Evolutionary conservation across 2,329 filamentous ascomycete genomes (phyloP), one percentile per base, ranked within the genome.

Genomic region (Ophiosphaerella narmari): DNA sequence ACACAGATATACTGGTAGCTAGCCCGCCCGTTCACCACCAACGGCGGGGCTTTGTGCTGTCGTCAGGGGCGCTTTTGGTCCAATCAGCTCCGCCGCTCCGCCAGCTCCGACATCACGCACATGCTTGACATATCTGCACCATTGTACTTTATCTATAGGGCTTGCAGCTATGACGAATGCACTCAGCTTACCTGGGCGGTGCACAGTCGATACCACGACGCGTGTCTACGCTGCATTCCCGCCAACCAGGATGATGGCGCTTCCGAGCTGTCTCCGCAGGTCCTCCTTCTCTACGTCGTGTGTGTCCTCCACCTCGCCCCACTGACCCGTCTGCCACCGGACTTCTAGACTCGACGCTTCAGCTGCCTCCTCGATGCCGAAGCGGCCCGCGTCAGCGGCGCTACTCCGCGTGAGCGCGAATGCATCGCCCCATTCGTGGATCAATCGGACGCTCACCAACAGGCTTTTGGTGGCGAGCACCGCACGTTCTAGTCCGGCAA

Each of bases 301-400:
- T 24, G 92, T 96, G 74, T 99, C 92, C 73, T 99, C 94, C 1
- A 99, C 94, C 78, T 96, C 92, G 7, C 94, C 94, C 93, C 94
- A 97, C 74, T 89, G 86, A 24, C 83, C 78, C 1, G 87, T 95
- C 81, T 99, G 94, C 87, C 91, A 97, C 57, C 85, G 81, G 13
- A 96, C 90, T 78, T 99, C 94, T 36, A 95, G 72, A 63, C 84
- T 96, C 5, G 88, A 86, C 12, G 88, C 87, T 64, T 82, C 80
- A 0, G 90, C 86, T 1, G 92, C 93, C 70, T 96, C 86, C 65
- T 96, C 89, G 11, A 95, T 86, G 0, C 90, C 89, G 68, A 95
- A 97, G 48, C 72, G 73, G 40, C 56, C 63, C 45, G 63, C 63
- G 5, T 60, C 66, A 0, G 62, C 69, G n/a, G 70, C 62, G 58